Evolutionary conservation across 1,284 basidiomycete genomes (phyloP).

Genomic region (Ustilago hordei): DNA sequence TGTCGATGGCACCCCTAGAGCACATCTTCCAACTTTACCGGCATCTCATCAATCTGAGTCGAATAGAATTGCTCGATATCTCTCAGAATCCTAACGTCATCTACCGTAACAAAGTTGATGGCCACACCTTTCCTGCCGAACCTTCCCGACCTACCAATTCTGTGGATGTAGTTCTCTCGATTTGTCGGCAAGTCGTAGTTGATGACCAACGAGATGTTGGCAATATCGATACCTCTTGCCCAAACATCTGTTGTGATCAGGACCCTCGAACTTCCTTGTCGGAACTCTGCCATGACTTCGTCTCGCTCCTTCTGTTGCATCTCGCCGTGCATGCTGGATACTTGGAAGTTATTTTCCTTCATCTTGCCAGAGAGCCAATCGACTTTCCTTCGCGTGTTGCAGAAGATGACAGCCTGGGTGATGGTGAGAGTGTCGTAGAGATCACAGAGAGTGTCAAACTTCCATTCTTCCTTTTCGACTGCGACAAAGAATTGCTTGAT

Average conservation of each 20-base stretch:
- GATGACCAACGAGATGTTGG: slow-evolving; percentile 97
- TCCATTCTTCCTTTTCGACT: slow-evolving; percentile 99
- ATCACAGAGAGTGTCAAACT: slow-evolving; percentile 98
- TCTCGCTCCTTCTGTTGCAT: slow-evolving; percentile 99
- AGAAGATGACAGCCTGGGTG: slow-evolving; percentile 99
- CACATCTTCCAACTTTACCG: slow-evolving; percentile 68
- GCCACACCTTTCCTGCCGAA: slow-evolving; percentile 89
- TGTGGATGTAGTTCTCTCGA: slow-evolving; percentile 94
- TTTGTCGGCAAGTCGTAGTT: slow-evolving; percentile 88
- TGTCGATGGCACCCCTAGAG: slow-evolving; percentile 31
- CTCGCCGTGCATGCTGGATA: slow-evolving; percentile 81
- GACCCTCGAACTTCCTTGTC: slow-evolving; percentile 78
- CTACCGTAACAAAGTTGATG: slow-evolving; percentile 76
- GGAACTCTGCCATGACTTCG: slow-evolving; percentile 98
- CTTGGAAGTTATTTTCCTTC: slow-evolving; percentile 75
- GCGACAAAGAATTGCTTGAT: slow-evolving; percentile 99
- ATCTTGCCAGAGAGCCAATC: slow-evolving; percentile 99
- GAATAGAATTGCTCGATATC: slow-evolving; percentile 68
- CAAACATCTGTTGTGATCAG: slow-evolving; percentile 80
- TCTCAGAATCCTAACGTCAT: slow-evolving; percentile 72
- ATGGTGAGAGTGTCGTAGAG: slow-evolving; percentile 97
- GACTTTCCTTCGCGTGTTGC: slow-evolving; percentile 98
- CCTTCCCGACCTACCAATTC: slow-evolving; percentile 93
- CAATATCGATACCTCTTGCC: slow-evolving; percentile 98
- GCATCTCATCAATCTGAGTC: slow-evolving; percentile 69